A percentile compares a stretch with the other conserved stretches of the same genome.
phyloP scores from a whole-genome alignment of 345 rosid genomes.

The Cardamine chenopodiifolia region DNA sequence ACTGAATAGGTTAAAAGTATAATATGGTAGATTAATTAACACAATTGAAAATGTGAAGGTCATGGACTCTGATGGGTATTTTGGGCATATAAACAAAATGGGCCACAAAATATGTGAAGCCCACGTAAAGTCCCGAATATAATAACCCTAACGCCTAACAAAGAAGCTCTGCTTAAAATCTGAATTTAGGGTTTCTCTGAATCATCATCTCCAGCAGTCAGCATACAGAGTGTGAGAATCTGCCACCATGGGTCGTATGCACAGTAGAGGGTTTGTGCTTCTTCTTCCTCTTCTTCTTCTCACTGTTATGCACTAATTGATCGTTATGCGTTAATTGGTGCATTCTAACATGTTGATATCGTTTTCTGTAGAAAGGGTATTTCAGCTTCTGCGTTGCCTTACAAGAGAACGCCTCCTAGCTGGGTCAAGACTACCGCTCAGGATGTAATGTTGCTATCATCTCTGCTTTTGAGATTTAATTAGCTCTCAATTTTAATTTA shows the following conservation, averaged over 20 bases:
- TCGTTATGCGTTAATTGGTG: neutral
- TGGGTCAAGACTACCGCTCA: constrained; percentile 72
- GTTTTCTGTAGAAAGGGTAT: constrained; percentile 66
- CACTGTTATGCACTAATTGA: too few species aligned
- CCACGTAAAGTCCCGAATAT: constrained; percentile 9
- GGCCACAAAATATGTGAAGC: constrained; percentile 21
- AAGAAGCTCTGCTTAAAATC: neutral
- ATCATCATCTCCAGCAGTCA: constrained; percentile 19
- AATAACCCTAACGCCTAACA: constrained; percentile 15
- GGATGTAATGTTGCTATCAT: constrained; percentile 48
- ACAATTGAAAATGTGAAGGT: neutral
- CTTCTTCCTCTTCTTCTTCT: neutral
- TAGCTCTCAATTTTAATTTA: neutral
- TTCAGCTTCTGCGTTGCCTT: constrained; percentile 85
- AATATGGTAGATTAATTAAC: neutral
- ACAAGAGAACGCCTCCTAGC: constrained; percentile 80
- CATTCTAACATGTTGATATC: constrained; percentile 17
- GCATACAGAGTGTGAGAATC: constrained; percentile 8
- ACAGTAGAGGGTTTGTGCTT: constrained; percentile 62
- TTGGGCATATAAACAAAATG: neutral
- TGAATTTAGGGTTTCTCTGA: constrained; percentile 11
- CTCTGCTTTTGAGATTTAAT: neutral
- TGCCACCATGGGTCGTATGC: constrained; percentile 87
- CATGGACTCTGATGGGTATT: constrained; percentile 4
- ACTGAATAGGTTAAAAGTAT: neutral